A percentile compares a stretch with the other conserved stretches of the same genome.
Evolutionary conservation across 1,284 basidiomycete species (phyloP).

Genomic region (Hymenochaete sp.): DNA sequence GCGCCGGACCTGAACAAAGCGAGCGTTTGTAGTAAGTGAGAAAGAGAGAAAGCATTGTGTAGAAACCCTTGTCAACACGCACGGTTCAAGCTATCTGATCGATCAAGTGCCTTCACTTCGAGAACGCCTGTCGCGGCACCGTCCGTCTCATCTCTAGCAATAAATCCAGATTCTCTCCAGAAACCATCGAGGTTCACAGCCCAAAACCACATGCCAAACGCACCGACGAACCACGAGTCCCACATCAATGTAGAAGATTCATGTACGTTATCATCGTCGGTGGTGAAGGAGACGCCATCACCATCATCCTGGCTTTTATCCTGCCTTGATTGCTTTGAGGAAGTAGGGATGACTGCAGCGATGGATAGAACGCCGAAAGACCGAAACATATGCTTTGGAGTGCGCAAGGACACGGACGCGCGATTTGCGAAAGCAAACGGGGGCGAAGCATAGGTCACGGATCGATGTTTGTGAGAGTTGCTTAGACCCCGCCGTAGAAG

Average conservation of each 20-base stretch:
- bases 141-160: constrained; percentile 61
- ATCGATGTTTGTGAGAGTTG: constrained; percentile 27
- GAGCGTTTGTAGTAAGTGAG: constrained; percentile 11
- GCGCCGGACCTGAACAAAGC: constrained; percentile 4
- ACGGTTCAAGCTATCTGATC: constrained; percentile 55
- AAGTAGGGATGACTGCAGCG: constrained; percentile 59
- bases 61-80: constrained; percentile 19
- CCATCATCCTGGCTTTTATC: constrained; percentile 22
- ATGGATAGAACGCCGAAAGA: constrained; percentile 81
- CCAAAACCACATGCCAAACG: constrained; percentile 83
- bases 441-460: constrained; percentile 26
- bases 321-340: constrained; percentile 25
- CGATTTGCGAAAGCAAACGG: constrained; percentile 87
- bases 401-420: constrained; percentile 85
- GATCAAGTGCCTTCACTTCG: constrained; percentile 60
- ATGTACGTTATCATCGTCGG: constrained; percentile 24
- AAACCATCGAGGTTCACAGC: constrained; percentile 64
- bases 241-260: constrained; percentile 44
- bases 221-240: constrained; percentile 81
- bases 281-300: constrained; percentile 16
- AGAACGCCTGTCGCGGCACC: constrained; percentile 61
- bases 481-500: constrained; percentile 24
- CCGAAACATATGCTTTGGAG: constrained; percentile 84
- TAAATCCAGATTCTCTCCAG: constrained; percentile 56
- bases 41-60: constrained; percentile 11